Conservation (phyloP, 2,329 filamentous ascomycete genomes). For the Chaetoscypha palmicola region DNA sequence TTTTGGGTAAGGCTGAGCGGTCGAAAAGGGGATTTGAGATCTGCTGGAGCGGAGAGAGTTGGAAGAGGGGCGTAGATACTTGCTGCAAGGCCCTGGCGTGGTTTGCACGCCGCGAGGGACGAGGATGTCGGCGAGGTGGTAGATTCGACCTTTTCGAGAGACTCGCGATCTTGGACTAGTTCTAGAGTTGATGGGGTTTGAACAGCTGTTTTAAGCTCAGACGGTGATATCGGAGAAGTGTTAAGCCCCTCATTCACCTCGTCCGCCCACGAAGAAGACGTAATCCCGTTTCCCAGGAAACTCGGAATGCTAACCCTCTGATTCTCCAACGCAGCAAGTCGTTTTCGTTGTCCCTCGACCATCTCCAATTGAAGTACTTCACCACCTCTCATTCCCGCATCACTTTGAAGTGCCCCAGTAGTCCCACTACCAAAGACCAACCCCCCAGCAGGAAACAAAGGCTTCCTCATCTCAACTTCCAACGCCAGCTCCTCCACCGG, state of each 20-base stretch:
- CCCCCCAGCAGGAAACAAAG: conserved; percentile 7
- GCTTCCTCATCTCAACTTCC: conserved; percentile 4
- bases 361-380: neutral
- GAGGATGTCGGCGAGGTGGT: too few species aligned
- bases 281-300: conserved; percentile 11
- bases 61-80: neutral
- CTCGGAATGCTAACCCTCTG: conserved; percentile 18
- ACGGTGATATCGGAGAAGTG: too few species aligned
- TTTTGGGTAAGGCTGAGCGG: too few species aligned
- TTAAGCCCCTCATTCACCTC: conserved; percentile 17
- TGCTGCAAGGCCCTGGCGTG: neutral
- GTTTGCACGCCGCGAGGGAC: too few species aligned
- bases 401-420: neutral
- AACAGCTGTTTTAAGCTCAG: too few species aligned
- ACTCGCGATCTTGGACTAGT: neutral
- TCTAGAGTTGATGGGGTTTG: neutral
- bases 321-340: conserved; percentile 11
- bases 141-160: too few species aligned
- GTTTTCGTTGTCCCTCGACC: conserved; percentile 4
- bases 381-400: neutral
- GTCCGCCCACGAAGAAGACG: conserved; percentile 21
- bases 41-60: neutral
- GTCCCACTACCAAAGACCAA: neutral
- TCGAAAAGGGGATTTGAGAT: too few species aligned
- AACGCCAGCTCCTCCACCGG: conserved; percentile 18